These are phyloP conservation scores for Plenodomus biglobosus DNA, from an alignment of 2,329 filamentous ascomycete species.

Conservation along the genomic window DNA sequence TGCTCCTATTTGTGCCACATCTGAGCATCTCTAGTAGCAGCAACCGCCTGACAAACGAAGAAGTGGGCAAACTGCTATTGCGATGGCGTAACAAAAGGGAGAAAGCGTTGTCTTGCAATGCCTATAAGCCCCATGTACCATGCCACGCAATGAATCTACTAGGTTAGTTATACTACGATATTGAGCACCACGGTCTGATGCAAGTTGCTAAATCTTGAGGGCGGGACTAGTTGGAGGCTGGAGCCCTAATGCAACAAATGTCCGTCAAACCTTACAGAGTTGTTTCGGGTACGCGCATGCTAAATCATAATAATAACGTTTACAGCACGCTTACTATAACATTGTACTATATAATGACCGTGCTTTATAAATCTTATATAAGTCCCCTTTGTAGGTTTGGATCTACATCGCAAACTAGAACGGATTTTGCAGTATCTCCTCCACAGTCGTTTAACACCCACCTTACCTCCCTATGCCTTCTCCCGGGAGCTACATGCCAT, in stretches of 20 bases:
- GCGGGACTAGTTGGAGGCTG: not conserved
- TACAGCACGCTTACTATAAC: slow-evolving; percentile 14
- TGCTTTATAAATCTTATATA: slow-evolving; percentile 21
- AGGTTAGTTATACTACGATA: slow-evolving; percentile 3
- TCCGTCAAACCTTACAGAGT: too few species aligned
- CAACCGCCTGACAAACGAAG: slow-evolving; percentile 27
- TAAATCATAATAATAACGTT: slow-evolving; percentile 28
- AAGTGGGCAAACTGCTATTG: slow-evolving; percentile 27
- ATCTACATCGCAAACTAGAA: not conserved
- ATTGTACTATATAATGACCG: not conserved
- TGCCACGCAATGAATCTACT: not conserved
- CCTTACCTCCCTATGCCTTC: slow-evolving; percentile 29
- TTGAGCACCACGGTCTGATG: too few species aligned
- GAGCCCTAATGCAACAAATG: slow-evolving; percentile 15
- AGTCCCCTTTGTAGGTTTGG: slow-evolving; percentile 10
- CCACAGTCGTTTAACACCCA: not conserved
- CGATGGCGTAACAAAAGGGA: too few species aligned
- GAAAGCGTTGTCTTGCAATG: slow-evolving; percentile 37
- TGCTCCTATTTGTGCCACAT: slow-evolving; percentile 23
- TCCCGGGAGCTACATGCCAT: slow-evolving; percentile 36
- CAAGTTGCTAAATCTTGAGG: too few species aligned
- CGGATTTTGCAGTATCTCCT: not conserved
- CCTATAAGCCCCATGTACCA: slow-evolving; percentile 15
- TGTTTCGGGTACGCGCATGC: slow-evolving; percentile 32
- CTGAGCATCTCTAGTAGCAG: slow-evolving; percentile 6